Conservation (phyloP, 305 asterid genomes). For the Rubia occidens region DNA sequence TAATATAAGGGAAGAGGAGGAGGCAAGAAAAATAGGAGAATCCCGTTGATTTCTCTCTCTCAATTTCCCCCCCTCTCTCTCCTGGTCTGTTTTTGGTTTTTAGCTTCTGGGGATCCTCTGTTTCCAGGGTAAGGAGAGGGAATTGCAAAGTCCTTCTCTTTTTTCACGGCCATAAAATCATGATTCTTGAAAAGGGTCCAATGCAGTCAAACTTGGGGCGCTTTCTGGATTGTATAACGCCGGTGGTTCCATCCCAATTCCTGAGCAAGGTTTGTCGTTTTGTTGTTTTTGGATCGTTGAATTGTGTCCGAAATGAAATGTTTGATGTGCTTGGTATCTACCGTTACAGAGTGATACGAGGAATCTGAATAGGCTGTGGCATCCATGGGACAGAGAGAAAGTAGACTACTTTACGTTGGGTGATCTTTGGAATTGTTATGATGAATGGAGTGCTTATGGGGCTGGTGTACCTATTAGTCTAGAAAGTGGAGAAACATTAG, state of each 20-base stretch:
- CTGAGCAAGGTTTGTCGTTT: conserved; percentile 51
- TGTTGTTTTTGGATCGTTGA: no score
- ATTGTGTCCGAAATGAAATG: neutral
- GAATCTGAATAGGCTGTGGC: conserved; percentile 86
- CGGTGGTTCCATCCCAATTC: conserved; percentile 65
- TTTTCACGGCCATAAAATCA: conserved; percentile 32
- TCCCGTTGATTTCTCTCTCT: conserved; percentile 65
- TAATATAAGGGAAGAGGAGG: neutral
- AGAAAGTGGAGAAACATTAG: conserved; percentile 54
- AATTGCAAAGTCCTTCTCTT: conserved; percentile 31
- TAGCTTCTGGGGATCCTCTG: conserved; percentile 15
- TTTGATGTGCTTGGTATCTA: neutral
- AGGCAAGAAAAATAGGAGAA: conserved; percentile 27
- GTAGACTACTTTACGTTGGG: neutral
- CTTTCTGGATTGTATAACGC: conserved; percentile 81
- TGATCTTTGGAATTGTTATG: conserved; percentile 52
- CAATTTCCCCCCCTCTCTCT: conserved; percentile 11
- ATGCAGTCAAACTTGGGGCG: conserved; percentile 74
- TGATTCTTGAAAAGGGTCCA: conserved; percentile 47
- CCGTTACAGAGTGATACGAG: conserved; percentile 57
- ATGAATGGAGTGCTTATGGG: conserved; percentile 96
- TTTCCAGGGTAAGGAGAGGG: conserved; percentile 55
- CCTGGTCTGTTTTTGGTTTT: conserved; percentile 4
- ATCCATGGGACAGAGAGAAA: conserved; percentile 74
- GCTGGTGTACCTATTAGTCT: conserved; percentile 76